Conservation (phyloP, 2,329 filamentous ascomycete genomes). For the Calonectria hongkongensis region DNA sequence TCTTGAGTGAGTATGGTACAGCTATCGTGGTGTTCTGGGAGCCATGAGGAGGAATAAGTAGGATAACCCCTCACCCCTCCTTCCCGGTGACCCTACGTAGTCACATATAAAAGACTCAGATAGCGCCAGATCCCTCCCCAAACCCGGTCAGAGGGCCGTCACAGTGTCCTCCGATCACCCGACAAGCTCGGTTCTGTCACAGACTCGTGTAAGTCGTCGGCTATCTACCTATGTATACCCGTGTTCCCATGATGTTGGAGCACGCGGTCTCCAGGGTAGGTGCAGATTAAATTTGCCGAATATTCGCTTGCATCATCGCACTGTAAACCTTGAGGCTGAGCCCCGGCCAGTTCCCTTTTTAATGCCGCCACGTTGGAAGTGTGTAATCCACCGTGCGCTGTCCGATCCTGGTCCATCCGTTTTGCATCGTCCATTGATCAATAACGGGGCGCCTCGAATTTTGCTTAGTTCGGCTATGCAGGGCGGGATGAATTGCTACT, state of each 20-base stretch:
- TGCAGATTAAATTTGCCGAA: slow-evolving; percentile 14
- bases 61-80: slow-evolving; percentile 41
- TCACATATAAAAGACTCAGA: slow-evolving; percentile 31
- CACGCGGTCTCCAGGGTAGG: slow-evolving; percentile 20
- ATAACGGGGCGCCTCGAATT: slow-evolving; percentile 29
- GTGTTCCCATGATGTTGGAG: slow-evolving; percentile 19
- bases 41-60: slow-evolving; percentile 40
- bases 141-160: slow-evolving; percentile 37
- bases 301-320: slow-evolving; percentile 31
- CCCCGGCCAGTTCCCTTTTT: slow-evolving; percentile 43
- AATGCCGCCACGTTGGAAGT: slow-evolving; percentile 41
- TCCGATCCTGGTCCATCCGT: slow-evolving; percentile 38
- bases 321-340: slow-evolving; percentile 32
- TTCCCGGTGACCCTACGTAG: slow-evolving; percentile 34
- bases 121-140: slow-evolving; percentile 29
- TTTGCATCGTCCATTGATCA: slow-evolving; percentile 31
- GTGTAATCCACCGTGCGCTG: slow-evolving; percentile 42
- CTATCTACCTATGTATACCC: slow-evolving; percentile 39
- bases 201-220: slow-evolving; percentile 38
- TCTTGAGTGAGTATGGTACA: neutral
- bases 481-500: slow-evolving; percentile 21
- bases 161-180: slow-evolving; percentile 51
- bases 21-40: slow-evolving; percentile 16
- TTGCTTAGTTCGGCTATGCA: slow-evolving; percentile 19
- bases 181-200: slow-evolving; percentile 48